Evolutionary conservation across 176 grass and related monocot species (phyloP).

Genomic region (Oryza coarctata): DNA sequence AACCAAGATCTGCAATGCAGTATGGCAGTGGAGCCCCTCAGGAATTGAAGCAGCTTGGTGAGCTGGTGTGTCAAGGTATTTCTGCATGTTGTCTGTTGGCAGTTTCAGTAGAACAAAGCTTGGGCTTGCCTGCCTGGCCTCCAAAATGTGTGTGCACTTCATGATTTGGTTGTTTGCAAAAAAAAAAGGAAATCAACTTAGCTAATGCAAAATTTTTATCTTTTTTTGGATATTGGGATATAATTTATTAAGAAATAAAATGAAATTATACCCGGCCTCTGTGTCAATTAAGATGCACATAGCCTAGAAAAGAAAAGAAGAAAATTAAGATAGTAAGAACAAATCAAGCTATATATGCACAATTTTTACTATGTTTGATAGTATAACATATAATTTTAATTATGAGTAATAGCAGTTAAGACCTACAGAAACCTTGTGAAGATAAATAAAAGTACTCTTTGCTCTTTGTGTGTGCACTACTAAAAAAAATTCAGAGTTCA

Average conservation of each 20-base stretch:
- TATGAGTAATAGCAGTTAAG: not conserved
- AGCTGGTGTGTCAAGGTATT: not conserved
- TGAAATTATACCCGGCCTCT: too few species aligned
- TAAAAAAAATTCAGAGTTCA: not conserved
- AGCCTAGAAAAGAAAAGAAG: too few species aligned
- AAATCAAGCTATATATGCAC: not conserved
- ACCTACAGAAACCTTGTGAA: not conserved
- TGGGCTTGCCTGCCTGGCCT: not conserved
- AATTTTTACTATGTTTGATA: not conserved
- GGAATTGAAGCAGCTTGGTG: not conserved
- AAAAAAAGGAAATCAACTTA: too few species aligned
- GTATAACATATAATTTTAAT: not conserved
- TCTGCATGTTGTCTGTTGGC: not conserved
- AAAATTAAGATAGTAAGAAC: too few species aligned
- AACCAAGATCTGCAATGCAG: conserved; percentile 22
- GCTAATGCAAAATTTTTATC: too few species aligned
- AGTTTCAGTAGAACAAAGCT: not conserved
- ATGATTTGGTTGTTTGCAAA: not conserved
- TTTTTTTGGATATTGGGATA: too few species aligned
- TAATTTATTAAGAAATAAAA: too few species aligned
- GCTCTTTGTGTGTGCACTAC: not conserved
- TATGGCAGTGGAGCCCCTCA: conserved; percentile 5
- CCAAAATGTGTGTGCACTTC: not conserved
- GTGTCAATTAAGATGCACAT: too few species aligned
- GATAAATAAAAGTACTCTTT: not conserved